Percentiles rank a stretch among this genome's conserved stretches.
These are phyloP conservation scores for Magnolia changhungtana DNA, from an alignment of 164 flowering plant species.

Conservation along the genomic window DNA sequence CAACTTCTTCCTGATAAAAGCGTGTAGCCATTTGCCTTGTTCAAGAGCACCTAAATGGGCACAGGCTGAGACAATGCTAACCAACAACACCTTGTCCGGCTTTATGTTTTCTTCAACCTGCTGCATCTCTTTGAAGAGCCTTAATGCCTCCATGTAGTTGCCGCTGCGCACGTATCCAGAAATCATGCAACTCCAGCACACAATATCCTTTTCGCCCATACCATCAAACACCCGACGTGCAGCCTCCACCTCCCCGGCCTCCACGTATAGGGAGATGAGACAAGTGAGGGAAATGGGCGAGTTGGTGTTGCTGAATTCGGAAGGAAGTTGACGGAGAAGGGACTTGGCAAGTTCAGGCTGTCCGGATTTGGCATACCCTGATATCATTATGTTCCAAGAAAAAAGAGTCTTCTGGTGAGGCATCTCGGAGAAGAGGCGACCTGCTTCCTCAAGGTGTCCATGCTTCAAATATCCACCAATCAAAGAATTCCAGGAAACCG, in stretches of 20 bases:
- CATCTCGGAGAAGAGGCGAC: conserved; percentile 3
- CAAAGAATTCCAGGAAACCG: conserved; percentile 7
- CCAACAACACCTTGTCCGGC: conserved; percentile 57
- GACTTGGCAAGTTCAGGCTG: conserved; percentile 2
- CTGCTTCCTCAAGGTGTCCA: neutral
- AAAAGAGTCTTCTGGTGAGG: conserved; percentile 1
- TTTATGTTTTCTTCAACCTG: conserved; percentile 23
- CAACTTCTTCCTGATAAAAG: conserved; percentile 44
- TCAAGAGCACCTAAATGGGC: conserved; percentile 36
- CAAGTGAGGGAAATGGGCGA: conserved; percentile 5
- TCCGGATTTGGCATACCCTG: neutral
- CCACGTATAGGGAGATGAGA: neutral
- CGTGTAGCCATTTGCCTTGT: conserved; percentile 58
- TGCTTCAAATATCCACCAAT: conserved; percentile 6
- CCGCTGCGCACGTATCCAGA: conserved; percentile 56
- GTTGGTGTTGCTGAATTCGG: neutral
- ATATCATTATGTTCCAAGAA: conserved; percentile 4
- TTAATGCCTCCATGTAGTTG: conserved; percentile 31
- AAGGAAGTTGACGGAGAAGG: neutral
- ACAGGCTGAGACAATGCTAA: conserved; percentile 59
- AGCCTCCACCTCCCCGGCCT: conserved; percentile 22
- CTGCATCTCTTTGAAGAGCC: conserved; percentile 43
- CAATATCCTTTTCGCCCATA: conserved; percentile 47
- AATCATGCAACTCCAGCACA: conserved; percentile 67
- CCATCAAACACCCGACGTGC: conserved; percentile 53